These are phyloP conservation scores for Saturnispora bothae DNA, from an alignment of 805 yeast species.

Conservation along the genomic window DNA sequence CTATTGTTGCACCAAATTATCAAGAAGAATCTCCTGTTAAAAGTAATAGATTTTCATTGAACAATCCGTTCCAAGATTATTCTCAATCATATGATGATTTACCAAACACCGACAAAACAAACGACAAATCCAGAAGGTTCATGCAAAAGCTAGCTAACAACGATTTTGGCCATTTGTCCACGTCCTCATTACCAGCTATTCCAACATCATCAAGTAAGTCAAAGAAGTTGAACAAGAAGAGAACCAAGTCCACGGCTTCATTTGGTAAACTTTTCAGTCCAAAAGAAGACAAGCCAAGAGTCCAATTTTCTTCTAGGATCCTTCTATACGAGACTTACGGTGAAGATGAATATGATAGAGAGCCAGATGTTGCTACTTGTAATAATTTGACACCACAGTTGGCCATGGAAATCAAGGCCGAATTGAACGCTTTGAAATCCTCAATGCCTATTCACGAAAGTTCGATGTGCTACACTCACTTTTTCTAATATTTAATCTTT, in stretches of 20 bases:
- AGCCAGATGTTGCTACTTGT: slow-evolving; percentile 88
- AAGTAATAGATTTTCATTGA: slow-evolving; percentile 3
- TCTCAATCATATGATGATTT: slow-evolving; percentile 10
- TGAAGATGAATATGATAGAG: slow-evolving; percentile 80
- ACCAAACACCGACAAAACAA: background rate
- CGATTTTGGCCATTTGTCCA: slow-evolving; percentile 8
- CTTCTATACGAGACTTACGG: slow-evolving; percentile 77
- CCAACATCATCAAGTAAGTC: background rate
- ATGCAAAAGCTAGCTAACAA: slow-evolving; percentile 7
- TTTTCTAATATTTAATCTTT: slow-evolving; percentile 35
- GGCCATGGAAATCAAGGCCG: slow-evolving; percentile 80
- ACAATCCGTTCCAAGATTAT: slow-evolving; percentile 12
- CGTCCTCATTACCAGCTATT: slow-evolving; percentile 9
- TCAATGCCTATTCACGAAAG: slow-evolving; percentile 77
- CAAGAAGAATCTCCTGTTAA: background rate
- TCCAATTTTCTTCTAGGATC: slow-evolving; percentile 68
- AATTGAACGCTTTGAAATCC: slow-evolving; percentile 66
- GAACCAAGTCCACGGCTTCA: slow-evolving; percentile 17
- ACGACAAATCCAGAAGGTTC: slow-evolving; percentile 9
- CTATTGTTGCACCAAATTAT: background rate
- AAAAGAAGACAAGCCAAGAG: slow-evolving; percentile 15
- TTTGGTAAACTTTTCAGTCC: slow-evolving; percentile 12
- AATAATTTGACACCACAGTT: slow-evolving; percentile 78
- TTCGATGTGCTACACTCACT: slow-evolving; percentile 76
- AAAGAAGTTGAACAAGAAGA: slow-evolving; percentile 13